Conservation (phyloP, 345 rosid species). For the Psidium friedrichsthalianum region DNA sequence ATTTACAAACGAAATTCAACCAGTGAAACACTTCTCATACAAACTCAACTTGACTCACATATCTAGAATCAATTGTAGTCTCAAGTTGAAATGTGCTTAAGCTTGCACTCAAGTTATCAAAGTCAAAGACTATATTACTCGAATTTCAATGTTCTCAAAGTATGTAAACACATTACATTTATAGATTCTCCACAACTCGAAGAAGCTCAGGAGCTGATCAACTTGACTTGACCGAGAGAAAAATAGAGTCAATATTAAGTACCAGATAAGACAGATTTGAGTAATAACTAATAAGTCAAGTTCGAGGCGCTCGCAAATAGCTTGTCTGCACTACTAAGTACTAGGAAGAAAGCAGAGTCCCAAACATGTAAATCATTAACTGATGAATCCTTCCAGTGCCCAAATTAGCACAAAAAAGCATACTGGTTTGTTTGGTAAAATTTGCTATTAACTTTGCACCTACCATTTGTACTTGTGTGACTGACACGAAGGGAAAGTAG, state of each 20-base stretch:
- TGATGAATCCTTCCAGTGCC: not conserved
- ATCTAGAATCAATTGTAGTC: not conserved
- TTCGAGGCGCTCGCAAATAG: not conserved
- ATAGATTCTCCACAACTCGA: not conserved
- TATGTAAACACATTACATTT: not conserved
- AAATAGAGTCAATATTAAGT: not conserved
- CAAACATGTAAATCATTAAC: not conserved
- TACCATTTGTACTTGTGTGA: slow-evolving; percentile 98
- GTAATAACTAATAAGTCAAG: not conserved
- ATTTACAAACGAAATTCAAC: not conserved
- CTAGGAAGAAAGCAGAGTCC: not conserved
- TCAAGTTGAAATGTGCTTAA: not conserved
- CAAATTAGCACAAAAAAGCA: not conserved
- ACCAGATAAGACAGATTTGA: not conserved
- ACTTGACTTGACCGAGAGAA: not conserved
- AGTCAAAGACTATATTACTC: not conserved
- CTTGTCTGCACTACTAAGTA: not conserved
- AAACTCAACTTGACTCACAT: not conserved
- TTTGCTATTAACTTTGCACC: slow-evolving; percentile 11
- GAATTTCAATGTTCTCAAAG: too few species aligned
- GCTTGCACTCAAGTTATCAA: not conserved
- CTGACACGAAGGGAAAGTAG: slow-evolving; percentile 98
- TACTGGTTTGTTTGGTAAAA: not conserved
- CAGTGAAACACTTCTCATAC: not conserved
- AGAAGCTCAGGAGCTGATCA: not conserved